Percentiles rank a stretch among this genome's conserved stretches.
Conservation (phyloP, 2,329 filamentous ascomycete species). For the Monilinia fructigena region DNA sequence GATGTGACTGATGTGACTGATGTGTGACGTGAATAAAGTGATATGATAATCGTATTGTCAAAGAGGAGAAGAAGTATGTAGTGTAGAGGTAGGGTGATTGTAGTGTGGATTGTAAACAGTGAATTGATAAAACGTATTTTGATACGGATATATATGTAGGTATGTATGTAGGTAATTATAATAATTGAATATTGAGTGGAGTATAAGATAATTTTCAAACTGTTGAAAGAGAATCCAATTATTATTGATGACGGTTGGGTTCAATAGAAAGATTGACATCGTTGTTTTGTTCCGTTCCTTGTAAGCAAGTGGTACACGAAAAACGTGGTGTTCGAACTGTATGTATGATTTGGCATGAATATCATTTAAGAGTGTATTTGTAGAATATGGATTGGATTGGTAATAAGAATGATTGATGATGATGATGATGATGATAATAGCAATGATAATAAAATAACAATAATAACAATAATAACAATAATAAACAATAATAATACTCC, state of each 20-base stretch:
- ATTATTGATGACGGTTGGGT: constrained; percentile 18
- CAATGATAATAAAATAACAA: no score
- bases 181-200: constrained; percentile 14
- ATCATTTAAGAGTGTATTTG: not conserved
- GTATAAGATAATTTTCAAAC: constrained; percentile 17
- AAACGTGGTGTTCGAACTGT: constrained; percentile 17
- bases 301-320: constrained; percentile 23
- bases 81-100: not conserved
- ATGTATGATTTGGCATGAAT: constrained; percentile 28
- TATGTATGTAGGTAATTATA: not conserved
- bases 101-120: not conserved
- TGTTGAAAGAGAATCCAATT: constrained; percentile 22
- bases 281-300: constrained; percentile 25
- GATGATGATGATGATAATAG: no score
- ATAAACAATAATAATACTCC: not conserved
- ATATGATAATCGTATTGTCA: not conserved
- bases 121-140: constrained; percentile 10
- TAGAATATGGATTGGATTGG: not conserved
- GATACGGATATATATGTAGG: not conserved
- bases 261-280: constrained; percentile 29
- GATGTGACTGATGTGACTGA: not conserved
- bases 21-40: not conserved
- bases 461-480: no score
- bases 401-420: no score
- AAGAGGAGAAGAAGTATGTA: not conserved